Percentiles rank a stretch among this genome's conserved stretches.
Conservation (phyloP, 257 asterid species). For the Nicotiana noctiflora region DNA sequence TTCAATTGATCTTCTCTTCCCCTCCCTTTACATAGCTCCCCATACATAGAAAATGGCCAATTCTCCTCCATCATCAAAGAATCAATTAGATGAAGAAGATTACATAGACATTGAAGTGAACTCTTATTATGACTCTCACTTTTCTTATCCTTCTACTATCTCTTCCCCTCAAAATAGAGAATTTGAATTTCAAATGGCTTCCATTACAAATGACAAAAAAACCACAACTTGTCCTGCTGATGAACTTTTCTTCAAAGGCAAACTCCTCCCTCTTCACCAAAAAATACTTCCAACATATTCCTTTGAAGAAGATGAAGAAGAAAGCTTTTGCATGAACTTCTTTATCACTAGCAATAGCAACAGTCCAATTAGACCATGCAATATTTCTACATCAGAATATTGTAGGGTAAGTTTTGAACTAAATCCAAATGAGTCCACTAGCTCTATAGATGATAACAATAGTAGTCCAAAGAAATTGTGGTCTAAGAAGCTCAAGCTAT, state of each 20-base stretch:
- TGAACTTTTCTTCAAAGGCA: slow-evolving; percentile 76
- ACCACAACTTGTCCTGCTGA: slow-evolving; percentile 50
- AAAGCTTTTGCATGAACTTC: slow-evolving; percentile 5
- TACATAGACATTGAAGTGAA: slow-evolving; percentile 32
- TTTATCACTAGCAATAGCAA: slow-evolving; percentile 5
- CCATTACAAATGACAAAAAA: slow-evolving; percentile 16
- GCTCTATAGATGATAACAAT: slow-evolving; percentile 11
- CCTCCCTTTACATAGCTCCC: too few relatives aligned
- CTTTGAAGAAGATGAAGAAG: slow-evolving; percentile 8
- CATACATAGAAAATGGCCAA: slow-evolving; percentile 29
- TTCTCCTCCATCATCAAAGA: background rate
- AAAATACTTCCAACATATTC: slow-evolving; percentile 21
- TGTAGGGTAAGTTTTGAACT: slow-evolving; percentile 38
- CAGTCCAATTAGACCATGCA: background rate
- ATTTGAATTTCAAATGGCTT: slow-evolving; percentile 70
- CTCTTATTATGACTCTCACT: slow-evolving; percentile 13
- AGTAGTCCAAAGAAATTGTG: slow-evolving; percentile 16
- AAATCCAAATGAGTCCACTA: slow-evolving; percentile 27
- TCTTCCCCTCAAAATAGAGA: slow-evolving; percentile 41
- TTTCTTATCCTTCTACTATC: background rate
- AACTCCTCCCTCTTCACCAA: slow-evolving; percentile 62
- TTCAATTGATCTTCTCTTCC: too few relatives aligned
- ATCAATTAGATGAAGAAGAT: slow-evolving; percentile 49
- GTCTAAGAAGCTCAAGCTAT: slow-evolving; percentile 11
- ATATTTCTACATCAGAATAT: slow-evolving; percentile 26